These are phyloP conservation scores for Cytospora piceicola DNA, from an alignment of 2,329 filamentous ascomycete genomes.

Conservation along the genomic window DNA sequence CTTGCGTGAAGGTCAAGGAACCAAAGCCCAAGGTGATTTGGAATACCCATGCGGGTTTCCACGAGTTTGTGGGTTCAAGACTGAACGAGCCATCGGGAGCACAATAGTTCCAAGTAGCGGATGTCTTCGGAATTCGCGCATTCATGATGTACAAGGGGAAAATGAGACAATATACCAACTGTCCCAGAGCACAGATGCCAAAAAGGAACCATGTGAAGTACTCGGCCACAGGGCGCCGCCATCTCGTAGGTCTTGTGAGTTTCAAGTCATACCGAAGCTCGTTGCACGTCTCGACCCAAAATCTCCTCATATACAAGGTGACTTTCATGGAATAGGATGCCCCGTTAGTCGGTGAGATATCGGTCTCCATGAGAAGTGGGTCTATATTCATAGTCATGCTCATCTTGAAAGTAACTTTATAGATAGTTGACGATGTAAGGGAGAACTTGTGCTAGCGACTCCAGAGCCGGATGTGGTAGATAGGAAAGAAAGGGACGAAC, in stretches of 20 bases:
- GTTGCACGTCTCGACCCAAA: constrained; percentile 1
- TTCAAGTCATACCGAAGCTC: constrained; percentile 13
- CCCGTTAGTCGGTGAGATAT: too few species aligned
- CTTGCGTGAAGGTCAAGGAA: constrained; percentile 34
- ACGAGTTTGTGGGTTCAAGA: constrained; percentile 16
- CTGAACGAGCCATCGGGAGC: constrained; percentile 15
- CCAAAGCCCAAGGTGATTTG: constrained; percentile 34
- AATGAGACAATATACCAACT: not conserved
- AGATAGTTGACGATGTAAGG: not conserved
- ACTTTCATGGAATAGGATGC: not conserved
- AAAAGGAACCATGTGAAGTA: constrained; percentile 6
- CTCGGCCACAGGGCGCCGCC: not conserved
- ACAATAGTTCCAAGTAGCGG: constrained; percentile 4
- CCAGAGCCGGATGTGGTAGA: not conserved
- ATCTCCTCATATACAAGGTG: not conserved
- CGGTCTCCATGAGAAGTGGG: not conserved
- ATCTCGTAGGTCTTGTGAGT: constrained; percentile 10
- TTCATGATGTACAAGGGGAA: not conserved
- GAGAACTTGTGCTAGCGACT: not conserved
- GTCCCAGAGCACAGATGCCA: not conserved
- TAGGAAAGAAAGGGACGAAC: not conserved
- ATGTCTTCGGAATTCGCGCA: not conserved
- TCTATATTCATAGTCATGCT: not conserved
- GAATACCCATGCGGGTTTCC: constrained; percentile 33
- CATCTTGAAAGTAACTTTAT: not conserved